phyloP scores from a whole-genome alignment of 75 land plant species.

The Isoetes taiwanensis region DNA sequence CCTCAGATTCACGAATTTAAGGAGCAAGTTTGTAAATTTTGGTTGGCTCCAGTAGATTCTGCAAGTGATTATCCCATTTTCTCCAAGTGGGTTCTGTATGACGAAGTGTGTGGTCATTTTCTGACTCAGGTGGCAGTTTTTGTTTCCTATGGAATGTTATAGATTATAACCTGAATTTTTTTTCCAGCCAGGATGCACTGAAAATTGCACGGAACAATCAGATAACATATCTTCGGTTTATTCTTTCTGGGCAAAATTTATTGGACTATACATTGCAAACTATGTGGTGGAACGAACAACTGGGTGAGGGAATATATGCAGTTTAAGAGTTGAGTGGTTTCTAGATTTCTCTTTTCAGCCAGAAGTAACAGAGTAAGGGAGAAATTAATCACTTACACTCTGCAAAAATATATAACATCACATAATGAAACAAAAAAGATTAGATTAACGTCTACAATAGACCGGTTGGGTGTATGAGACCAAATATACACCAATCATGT shows the following conservation, averaged over 20 bases:
- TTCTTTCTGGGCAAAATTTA: conserved; percentile 96
- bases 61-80: conserved; percentile 91
- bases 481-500: too few relatives aligned
- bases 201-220: conserved; percentile 48
- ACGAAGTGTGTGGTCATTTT: conserved; percentile 42
- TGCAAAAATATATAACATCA: too few relatives aligned
- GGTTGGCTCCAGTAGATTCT: conserved; percentile 98
- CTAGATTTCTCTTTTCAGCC: too few relatives aligned
- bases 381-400: too few relatives aligned
- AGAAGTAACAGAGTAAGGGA: too few relatives aligned
- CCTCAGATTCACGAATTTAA: conserved; percentile 63
- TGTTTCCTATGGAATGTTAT: too few relatives aligned
- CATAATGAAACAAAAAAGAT: too few relatives aligned
- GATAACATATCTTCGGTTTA: conserved; percentile 86
- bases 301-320: too few relatives aligned
- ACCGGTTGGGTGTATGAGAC: too few relatives aligned
- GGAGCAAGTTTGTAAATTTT: conserved; percentile 83
- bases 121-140: background rate
- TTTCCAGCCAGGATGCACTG: conserved; percentile 66
- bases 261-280: conserved; percentile 94
- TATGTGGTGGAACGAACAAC: conserved; percentile 92
- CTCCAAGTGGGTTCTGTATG: conserved; percentile 97
- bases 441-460: too few relatives aligned
- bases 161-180: background rate
- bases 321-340: too few relatives aligned